These are phyloP conservation scores for Vigna angularis DNA, from an alignment of 306 rosid species.

Conservation along the genomic window DNA sequence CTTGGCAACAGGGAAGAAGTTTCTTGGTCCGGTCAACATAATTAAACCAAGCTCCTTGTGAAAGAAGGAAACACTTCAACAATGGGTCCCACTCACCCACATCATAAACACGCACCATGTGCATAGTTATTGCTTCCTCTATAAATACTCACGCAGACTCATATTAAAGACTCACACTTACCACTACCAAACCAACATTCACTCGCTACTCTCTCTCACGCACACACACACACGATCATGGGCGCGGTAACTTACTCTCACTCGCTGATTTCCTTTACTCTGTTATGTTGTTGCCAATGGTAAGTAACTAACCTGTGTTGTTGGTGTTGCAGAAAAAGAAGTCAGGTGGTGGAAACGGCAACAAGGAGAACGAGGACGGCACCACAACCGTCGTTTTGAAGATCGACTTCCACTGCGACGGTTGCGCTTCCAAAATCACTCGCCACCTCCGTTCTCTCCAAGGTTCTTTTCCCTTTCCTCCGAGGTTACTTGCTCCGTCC, in stretches of 20 bases:
- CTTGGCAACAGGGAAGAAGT: constrained; percentile 22
- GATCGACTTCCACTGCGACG: constrained; percentile 80
- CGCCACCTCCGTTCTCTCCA: constrained; percentile 43
- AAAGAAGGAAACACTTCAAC: background rate
- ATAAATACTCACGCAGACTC: background rate
- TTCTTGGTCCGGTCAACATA: constrained; percentile 9
- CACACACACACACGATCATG: background rate
- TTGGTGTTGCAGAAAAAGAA: constrained; percentile 50
- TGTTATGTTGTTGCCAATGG: background rate
- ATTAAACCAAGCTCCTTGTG: constrained; percentile 13
- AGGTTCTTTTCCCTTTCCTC: constrained; percentile 45
- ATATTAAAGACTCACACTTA: background rate
- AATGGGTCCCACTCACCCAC: constrained; percentile 1
- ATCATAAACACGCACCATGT: constrained; percentile 7
- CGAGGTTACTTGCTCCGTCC: background rate
- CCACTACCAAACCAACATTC: background rate
- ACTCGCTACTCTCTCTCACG: background rate
- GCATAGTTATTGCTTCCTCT: background rate
- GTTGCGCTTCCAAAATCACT: constrained; percentile 69
- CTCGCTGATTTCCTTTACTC: too few species aligned
- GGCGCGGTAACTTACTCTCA: constrained; percentile 35
- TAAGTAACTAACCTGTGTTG: background rate
- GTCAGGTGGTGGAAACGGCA: constrained; percentile 44
- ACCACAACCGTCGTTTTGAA: constrained; percentile 59
- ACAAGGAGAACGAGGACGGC: constrained; percentile 42